Conservation (phyloP, 2,329 filamentous ascomycete species). For the Bipolaris bicolor region DNA sequence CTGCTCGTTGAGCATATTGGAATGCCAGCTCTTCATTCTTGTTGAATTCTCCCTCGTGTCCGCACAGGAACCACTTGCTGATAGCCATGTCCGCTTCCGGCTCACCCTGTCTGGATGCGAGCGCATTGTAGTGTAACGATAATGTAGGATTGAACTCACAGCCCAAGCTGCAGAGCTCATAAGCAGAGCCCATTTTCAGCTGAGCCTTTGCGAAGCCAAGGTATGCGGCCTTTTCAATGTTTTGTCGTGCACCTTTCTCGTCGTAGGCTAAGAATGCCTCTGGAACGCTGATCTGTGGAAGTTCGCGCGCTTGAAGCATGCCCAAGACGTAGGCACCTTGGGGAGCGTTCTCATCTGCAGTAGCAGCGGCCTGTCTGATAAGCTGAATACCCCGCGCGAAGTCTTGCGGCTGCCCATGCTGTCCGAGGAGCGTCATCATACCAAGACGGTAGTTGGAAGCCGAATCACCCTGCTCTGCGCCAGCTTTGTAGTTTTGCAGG, state of each 20-base stretch:
- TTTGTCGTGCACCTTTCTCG: constrained; percentile 75
- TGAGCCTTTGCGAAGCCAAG: constrained; percentile 96
- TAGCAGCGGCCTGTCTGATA: constrained; percentile 81
- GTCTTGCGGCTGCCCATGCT: constrained; percentile 88
- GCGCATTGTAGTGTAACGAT: constrained; percentile 92
- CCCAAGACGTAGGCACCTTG: constrained; percentile 95
- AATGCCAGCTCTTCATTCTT: constrained; percentile 97
- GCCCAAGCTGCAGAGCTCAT: constrained; percentile 89
- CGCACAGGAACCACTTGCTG: constrained; percentile 98
- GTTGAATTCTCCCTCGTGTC: constrained; percentile 86
- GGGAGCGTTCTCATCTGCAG: constrained; percentile 92
- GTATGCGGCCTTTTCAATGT: constrained; percentile 96
- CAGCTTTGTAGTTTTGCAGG: constrained; percentile 85
- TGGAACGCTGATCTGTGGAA: constrained; percentile 88
- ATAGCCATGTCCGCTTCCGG: constrained; percentile 93
- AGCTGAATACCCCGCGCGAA: constrained; percentile 78
- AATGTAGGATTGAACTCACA: constrained; percentile 94
- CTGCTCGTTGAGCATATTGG: constrained; percentile 86
- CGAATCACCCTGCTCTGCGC: constrained; percentile 81
- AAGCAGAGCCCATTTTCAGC: constrained; percentile 94
- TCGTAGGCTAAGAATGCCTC: constrained; percentile 73
- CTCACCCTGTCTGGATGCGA: constrained; percentile 90
- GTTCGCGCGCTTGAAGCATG: constrained; percentile 88
- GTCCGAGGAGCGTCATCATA: constrained; percentile 96
- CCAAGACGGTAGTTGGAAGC: constrained; percentile 86